Base-by-base conservation (phyloP, 2,329 filamentous ascomycete species). In the Penicillium concentricum region DNA sequence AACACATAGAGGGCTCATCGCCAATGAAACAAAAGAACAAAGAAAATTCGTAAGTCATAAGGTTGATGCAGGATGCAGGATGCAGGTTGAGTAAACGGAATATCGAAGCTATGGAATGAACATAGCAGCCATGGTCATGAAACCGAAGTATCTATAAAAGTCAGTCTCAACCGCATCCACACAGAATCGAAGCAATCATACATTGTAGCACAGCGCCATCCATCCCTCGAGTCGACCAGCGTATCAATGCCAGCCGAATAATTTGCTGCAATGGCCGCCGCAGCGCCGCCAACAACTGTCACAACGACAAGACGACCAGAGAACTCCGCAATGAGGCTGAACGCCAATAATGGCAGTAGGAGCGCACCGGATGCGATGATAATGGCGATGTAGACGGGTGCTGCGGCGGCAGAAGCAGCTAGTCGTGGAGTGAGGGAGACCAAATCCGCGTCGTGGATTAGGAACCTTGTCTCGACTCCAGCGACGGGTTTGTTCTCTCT, bases 271-370 rank as follows among this genome's bases (percentile, higher is more conserved):
- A 74, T 69, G n/a, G 69, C 67, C 5, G 72, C 68, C 8, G 81
- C 76, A 2, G 80, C 78, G 0, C 78, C 71, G 0, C 78, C 81
- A 0, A 84, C 79, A 0, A 87, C 73, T 4, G 80, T 64, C 2
- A 85, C 81, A 2, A 88, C 79, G 0, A 80, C 79, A 61, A 87
- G 78, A n/a, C 85, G 79, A 2, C 81, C 83, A 0, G 81, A 67
- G 58, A 87, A 84, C 6, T 81, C 79, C 0, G 81, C 77, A 20
- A 88, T 82, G 22, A 85, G 76, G 5, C 79, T 70, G 65, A 88
- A 88, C 0, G 82, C 79, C 9, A 87, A 65, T 1, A 87, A 75
- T 0, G 86, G 85, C 0, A 85, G 72, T 6, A 87, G 70, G 2
- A 88, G 74, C 0, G 81, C 79, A 0, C 78, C 73, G 0, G 81